Percentiles rank a stretch among this genome's conserved stretches.
Conservation (phyloP, 2,329 filamentous ascomycete genomes). For the Cercospora sojina region DNA sequence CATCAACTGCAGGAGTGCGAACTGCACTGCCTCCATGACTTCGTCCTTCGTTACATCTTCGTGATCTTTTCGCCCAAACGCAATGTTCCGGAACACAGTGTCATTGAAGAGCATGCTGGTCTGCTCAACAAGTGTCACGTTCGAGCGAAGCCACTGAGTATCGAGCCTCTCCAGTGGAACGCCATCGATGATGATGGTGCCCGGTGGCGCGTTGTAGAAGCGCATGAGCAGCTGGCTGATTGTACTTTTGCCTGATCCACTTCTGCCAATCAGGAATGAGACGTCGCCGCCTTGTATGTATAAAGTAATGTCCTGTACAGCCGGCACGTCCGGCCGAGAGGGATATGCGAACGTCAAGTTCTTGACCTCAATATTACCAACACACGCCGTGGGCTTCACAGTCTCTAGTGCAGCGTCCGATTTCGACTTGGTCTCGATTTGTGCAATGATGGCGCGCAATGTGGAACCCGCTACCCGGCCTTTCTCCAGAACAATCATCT, state of each 20-base stretch:
- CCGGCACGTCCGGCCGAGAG: conserved; percentile 59
- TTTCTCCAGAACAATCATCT: conserved; percentile 74
- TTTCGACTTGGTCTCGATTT: conserved; percentile 34
- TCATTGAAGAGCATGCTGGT: conserved; percentile 78
- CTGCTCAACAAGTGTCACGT: conserved; percentile 81
- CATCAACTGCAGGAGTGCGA: conserved; percentile 68
- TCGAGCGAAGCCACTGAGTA: conserved; percentile 69
- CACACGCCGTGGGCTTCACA: conserved; percentile 45
- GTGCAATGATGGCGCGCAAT: conserved; percentile 51
- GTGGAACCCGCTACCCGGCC: conserved; percentile 71
- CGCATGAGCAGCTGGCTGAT: conserved; percentile 75
- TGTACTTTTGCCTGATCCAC: conserved; percentile 91
- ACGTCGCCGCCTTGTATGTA: conserved; percentile 70
- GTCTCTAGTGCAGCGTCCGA: conserved; percentile 24
- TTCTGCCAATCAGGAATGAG: conserved; percentile 79
- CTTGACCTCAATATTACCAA: conserved; percentile 67
- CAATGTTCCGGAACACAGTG: conserved; percentile 73
- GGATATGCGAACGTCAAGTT: conserved; percentile 68
- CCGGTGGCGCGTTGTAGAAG: conserved; percentile 68
- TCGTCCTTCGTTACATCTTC: conserved; percentile 53
- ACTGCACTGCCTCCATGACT: conserved; percentile 62
- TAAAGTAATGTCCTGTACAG: conserved; percentile 63
- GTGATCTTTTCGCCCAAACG: conserved; percentile 61
- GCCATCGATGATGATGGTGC: conserved; percentile 69
- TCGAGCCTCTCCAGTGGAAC: conserved; percentile 62